A percentile compares a stretch with the other conserved stretches of the same genome.
These are phyloP conservation scores for Rhodotorula sp. DNA, from an alignment of 1,284 basidiomycete species.

Conservation along the genomic window DNA sequence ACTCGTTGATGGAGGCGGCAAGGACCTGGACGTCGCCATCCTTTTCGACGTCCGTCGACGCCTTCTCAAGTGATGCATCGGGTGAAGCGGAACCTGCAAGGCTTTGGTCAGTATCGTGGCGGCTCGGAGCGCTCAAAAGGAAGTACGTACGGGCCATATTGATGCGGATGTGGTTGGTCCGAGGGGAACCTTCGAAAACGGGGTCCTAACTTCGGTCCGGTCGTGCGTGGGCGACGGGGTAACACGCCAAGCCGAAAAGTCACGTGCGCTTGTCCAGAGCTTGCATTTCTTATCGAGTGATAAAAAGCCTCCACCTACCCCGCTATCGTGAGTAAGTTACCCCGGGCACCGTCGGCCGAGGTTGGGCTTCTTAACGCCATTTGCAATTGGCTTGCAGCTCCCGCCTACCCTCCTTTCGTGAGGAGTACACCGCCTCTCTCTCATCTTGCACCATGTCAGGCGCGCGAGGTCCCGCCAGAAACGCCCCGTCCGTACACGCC, in stretches of 20 bases:
- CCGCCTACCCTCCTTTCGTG: conserved; percentile 25
- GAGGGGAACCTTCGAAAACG: neutral
- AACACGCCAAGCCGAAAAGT: too few relatives aligned
- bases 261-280: neutral
- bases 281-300: neutral
- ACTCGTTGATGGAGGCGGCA: neutral
- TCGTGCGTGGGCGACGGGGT: neutral
- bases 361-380: neutral
- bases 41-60: neutral
- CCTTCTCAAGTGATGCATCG: neutral
- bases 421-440: conserved; percentile 21
- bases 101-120: neutral
- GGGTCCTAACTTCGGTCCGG: neutral
- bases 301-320: neutral
- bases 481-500: conserved; percentile 29
- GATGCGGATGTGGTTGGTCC: neutral
- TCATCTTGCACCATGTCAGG: neutral
- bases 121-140: too few relatives aligned
- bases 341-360: neutral
- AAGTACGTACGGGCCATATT: neutral
- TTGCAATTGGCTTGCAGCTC: too few relatives aligned
- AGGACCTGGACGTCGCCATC: neutral
- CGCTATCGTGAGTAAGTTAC: neutral
- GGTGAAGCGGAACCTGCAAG: neutral
- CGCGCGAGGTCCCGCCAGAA: conserved; percentile 24